Percentiles rank a stretch among this genome's conserved stretches.
These are phyloP conservation scores for Fusarium poae DNA, from an alignment of 2,329 filamentous ascomycete species.

Conservation along the genomic window DNA sequence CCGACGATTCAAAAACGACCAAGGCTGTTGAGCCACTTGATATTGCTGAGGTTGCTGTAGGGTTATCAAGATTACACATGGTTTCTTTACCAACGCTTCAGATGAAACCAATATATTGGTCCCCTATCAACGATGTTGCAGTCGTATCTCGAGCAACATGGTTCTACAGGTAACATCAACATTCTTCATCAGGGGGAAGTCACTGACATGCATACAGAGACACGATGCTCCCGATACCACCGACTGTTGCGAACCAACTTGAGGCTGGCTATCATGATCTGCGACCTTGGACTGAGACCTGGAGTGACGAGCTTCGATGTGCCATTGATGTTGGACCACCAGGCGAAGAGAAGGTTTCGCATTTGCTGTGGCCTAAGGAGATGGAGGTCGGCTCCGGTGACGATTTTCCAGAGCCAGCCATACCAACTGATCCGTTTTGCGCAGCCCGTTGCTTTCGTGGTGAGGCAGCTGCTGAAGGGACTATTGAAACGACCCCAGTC, in stretches of 20 bases:
- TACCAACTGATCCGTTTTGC: conserved; percentile 69
- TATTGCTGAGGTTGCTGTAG: conserved; percentile 78
- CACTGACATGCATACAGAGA: conserved; percentile 63
- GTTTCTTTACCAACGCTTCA: conserved; percentile 84
- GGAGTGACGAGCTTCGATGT: conserved; percentile 90
- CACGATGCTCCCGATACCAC: conserved; percentile 90
- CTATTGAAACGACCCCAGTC: conserved; percentile 53
- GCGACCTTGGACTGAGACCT: conserved; percentile 90
- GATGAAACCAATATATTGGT: conserved; percentile 99
- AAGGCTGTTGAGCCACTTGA: conserved; percentile 41
- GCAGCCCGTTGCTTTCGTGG: conserved; percentile 71
- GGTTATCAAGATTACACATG: conserved; percentile 88
- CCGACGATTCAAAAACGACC: conserved; percentile 15
- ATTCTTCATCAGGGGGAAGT: neutral
- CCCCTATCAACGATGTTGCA: conserved; percentile 88
- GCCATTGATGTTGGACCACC: conserved; percentile 89
- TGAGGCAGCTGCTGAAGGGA: conserved; percentile 69
- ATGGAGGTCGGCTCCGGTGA: conserved; percentile 41
- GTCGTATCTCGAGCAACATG: conserved; percentile 88
- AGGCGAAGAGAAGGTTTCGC: conserved; percentile 91
- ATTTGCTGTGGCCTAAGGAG: conserved; percentile 82
- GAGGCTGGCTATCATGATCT: conserved; percentile 92
- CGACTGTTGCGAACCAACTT: conserved; percentile 87
- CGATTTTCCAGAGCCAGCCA: conserved; percentile 53
- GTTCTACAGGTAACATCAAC: conserved; percentile 79